Evolutionary conservation across 768 basidiomycete genomes (phyloP).

Genomic region (Cyclocybe cylindracea): DNA sequence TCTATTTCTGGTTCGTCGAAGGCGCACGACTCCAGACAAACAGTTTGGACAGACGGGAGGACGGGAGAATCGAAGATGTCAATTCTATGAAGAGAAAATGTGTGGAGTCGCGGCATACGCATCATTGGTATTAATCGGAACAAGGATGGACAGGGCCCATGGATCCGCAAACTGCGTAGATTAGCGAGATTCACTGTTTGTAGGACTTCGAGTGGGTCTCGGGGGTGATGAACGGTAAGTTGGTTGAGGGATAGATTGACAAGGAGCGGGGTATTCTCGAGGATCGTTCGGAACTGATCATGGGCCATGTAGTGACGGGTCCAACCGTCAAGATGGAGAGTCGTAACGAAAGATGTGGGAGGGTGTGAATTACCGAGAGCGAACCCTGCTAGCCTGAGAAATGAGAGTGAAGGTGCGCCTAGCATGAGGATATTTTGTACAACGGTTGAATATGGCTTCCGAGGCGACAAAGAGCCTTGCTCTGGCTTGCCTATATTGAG

Average conservation of each 20-base stretch:
- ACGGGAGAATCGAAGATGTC: constrained; percentile 33
- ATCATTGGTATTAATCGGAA: constrained; percentile 38
- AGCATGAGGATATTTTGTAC: constrained; percentile 30
- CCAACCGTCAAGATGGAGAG: constrained; percentile 47
- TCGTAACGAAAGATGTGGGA: constrained; percentile 33
- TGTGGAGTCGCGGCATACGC: constrained; percentile 34
- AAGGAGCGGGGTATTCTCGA: constrained; percentile 35
- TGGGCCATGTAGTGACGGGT: constrained; percentile 33
- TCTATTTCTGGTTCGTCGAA: constrained; percentile 31
- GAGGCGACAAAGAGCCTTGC: constrained; percentile 24
- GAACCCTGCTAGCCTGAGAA: constrained; percentile 43
- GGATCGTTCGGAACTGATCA: constrained; percentile 33
- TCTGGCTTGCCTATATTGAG: constrained; percentile 32
- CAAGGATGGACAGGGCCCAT: constrained; percentile 32
- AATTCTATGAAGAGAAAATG: constrained; percentile 33
- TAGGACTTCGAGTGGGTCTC: constrained; percentile 27
- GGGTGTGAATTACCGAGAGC: constrained; percentile 42
- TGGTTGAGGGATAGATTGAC: constrained; percentile 43
- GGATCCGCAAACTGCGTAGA: constrained; percentile 42
- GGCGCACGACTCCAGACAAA: constrained; percentile 34
- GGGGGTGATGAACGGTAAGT: constrained; percentile 35
- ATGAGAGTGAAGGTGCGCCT: constrained; percentile 33
- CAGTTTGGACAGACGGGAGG: constrained; percentile 32
- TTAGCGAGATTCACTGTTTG: constrained; percentile 32
- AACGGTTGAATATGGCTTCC: constrained; percentile 28